Evolutionary conservation across 768 basidiomycete genomes (phyloP).

Genomic region (Suillus cothurnatus): DNA sequence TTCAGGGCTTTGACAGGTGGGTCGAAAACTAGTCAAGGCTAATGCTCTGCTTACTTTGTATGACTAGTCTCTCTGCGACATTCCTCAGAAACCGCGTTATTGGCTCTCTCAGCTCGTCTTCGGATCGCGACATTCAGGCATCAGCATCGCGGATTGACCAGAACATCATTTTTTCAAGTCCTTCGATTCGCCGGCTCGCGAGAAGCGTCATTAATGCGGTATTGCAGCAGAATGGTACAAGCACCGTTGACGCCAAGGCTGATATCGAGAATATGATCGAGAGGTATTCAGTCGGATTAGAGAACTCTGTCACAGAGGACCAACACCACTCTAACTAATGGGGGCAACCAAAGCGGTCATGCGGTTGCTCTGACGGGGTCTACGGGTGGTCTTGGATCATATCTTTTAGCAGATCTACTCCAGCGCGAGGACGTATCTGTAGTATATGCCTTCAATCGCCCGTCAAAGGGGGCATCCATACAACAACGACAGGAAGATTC

Average conservation of each 20-base stretch:
- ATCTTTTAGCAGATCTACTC: conserved; percentile 35
- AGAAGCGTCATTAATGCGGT: conserved; percentile 20
- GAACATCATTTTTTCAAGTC: conserved; percentile 40
- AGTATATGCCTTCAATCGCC: conserved; percentile 38
- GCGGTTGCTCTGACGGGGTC: conserved; percentile 42
- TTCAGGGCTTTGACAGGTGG: conserved; percentile 42
- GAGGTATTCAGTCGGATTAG: conserved; percentile 36
- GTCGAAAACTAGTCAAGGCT: background rate
- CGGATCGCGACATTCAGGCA: conserved; percentile 29
- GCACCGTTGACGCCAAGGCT: conserved; percentile 13
- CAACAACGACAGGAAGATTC: conserved; percentile 28
- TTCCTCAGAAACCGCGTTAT: conserved; percentile 27
- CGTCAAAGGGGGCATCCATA: conserved; percentile 19
- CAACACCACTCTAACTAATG: conserved; percentile 1
- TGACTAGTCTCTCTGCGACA: conserved; percentile 31
- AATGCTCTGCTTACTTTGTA: background rate
- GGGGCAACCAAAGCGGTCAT: conserved; percentile 3
- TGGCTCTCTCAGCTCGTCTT: conserved; percentile 31
- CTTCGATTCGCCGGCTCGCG: conserved; percentile 41
- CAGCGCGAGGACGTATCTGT: conserved; percentile 22
- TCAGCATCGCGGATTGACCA: conserved; percentile 27
- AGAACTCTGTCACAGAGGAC: conserved; percentile 15
- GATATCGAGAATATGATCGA: conserved; percentile 42
- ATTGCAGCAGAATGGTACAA: background rate
- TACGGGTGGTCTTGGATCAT: conserved; percentile 44